A percentile compares a stretch with the other conserved stretches of the same genome.
phyloP scores from a whole-genome alignment of 2,329 filamentous ascomycete species.

The Penicillium expansum region DNA sequence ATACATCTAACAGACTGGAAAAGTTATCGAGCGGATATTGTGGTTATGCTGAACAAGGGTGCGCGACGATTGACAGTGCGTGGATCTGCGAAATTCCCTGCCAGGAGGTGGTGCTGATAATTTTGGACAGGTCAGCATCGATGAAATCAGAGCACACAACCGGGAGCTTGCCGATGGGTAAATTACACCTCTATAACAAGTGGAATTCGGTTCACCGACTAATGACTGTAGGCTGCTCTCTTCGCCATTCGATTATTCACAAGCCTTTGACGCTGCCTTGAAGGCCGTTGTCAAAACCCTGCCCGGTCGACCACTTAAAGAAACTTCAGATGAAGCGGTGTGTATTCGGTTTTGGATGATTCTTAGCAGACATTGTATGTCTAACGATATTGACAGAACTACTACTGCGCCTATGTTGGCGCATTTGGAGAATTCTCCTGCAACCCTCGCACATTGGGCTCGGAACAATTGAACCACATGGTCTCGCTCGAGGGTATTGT shows the following conservation, averaged over 20 bases:
- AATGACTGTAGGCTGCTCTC: slow-evolving; percentile 61
- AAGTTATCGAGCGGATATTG: slow-evolving; percentile 88
- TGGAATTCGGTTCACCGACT: slow-evolving; percentile 8
- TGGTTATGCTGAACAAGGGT: slow-evolving; percentile 66
- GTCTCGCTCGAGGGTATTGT: slow-evolving; percentile 97
- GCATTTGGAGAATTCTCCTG: slow-evolving; percentile 94
- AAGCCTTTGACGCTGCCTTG: slow-evolving; percentile 86
- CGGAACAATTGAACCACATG: slow-evolving; percentile 90
- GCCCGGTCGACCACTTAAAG: slow-evolving; percentile 69
- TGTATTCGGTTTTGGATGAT: slow-evolving; percentile 11
- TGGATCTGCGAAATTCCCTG: slow-evolving; percentile 5
- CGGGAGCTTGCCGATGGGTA: slow-evolving; percentile 71
- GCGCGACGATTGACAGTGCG: slow-evolving; percentile 56
- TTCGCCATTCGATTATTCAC: slow-evolving; percentile 80
- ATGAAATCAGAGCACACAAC: slow-evolving; percentile 87
- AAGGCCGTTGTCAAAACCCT: slow-evolving; percentile 83
- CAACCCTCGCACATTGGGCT: slow-evolving; percentile 90
- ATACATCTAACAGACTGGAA: slow-evolving; percentile 31
- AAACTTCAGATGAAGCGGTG: slow-evolving; percentile 72
- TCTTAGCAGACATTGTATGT: background rate
- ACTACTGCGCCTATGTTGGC: slow-evolving; percentile 96
- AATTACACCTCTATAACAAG: slow-evolving; percentile 2
- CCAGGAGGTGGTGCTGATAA: slow-evolving; percentile 14
- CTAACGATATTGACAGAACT: slow-evolving; percentile 44
- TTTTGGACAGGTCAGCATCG: slow-evolving; percentile 64